Percentiles rank a stretch among this genome's conserved stretches.
phyloP scores from a whole-genome alignment of 208 protist species.

The Trypanosomatidae sp. region DNA sequence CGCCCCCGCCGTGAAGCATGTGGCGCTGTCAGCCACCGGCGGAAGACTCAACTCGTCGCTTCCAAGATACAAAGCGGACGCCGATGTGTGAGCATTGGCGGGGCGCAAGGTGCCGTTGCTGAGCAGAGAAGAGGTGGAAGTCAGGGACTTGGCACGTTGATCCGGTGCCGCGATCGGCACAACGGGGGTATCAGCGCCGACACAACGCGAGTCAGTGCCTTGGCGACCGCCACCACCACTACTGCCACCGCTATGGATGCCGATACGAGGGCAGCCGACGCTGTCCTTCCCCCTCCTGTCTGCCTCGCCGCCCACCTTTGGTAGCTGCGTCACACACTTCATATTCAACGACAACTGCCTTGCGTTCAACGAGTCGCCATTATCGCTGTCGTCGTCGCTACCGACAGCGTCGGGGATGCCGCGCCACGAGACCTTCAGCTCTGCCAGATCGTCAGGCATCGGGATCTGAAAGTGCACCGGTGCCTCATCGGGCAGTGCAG shows the following conservation, averaged over 20 bases:
- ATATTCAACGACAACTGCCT: neutral
- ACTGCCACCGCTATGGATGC: neutral
- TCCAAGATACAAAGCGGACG: neutral
- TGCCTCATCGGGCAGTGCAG: neutral
- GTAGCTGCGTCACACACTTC: neutral
- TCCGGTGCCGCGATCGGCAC: neutral
- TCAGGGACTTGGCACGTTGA: neutral
- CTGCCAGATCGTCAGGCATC: neutral
- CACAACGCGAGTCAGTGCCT: neutral
- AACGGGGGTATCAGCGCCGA: neutral
- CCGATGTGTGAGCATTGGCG: neutral
- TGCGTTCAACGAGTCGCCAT: neutral
- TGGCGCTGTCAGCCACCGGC: neutral
- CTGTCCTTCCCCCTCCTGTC: neutral
- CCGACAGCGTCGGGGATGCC: neutral
- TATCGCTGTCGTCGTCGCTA: neutral
- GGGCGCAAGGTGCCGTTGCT: neutral
- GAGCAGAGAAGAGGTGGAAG: neutral
- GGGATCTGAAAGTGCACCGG: neutral
- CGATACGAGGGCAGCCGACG: neutral
- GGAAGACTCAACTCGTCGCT: neutral
- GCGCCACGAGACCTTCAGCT: constrained; percentile 8
- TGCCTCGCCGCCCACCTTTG: neutral
- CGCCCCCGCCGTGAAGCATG: neutral
- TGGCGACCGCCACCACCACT: neutral